Conservation (phyloP, 305 asterid genomes). For the Nicotiana rustica region DNA sequence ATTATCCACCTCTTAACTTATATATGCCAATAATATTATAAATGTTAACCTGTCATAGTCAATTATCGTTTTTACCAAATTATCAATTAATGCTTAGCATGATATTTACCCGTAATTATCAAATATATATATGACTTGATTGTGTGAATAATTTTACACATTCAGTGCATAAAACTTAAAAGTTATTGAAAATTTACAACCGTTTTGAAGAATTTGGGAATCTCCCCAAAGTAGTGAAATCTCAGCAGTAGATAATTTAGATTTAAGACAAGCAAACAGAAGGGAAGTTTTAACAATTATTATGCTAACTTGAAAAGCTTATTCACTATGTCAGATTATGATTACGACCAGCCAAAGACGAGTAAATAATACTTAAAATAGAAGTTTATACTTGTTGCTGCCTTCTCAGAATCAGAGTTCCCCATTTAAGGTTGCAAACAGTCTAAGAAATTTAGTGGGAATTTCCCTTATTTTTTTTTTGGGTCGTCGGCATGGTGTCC, state of each 20-base stretch:
- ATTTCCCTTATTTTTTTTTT: background rate
- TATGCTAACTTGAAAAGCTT: background rate
- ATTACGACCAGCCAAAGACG: background rate
- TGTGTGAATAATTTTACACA: too few species aligned
- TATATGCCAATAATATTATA: too few species aligned
- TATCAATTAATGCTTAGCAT: too few species aligned
- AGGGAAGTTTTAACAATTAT: slow-evolving; percentile 18
- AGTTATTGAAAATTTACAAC: background rate
- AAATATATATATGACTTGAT: too few species aligned
- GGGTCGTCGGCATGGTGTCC: background rate
- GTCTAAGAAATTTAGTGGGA: background rate
- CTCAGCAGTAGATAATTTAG: background rate
- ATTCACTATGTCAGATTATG: background rate
- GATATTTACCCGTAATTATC: too few species aligned
- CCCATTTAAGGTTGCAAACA: background rate
- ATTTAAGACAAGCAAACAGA: background rate
- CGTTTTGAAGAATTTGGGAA: background rate
- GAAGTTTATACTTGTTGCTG: background rate
- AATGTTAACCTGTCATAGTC: too few species aligned
- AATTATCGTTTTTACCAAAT: too few species aligned
- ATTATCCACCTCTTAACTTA: too few species aligned
- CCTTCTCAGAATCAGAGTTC: background rate
- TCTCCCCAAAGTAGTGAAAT: background rate
- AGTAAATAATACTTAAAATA: background rate
- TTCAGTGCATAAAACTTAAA: too few species aligned